Percentiles rank a stretch among this genome's conserved stretches.
These are phyloP conservation scores for Aspergillus quadrilineatus DNA, from an alignment of 2,329 filamentous ascomycete species.

Conservation along the genomic window DNA sequence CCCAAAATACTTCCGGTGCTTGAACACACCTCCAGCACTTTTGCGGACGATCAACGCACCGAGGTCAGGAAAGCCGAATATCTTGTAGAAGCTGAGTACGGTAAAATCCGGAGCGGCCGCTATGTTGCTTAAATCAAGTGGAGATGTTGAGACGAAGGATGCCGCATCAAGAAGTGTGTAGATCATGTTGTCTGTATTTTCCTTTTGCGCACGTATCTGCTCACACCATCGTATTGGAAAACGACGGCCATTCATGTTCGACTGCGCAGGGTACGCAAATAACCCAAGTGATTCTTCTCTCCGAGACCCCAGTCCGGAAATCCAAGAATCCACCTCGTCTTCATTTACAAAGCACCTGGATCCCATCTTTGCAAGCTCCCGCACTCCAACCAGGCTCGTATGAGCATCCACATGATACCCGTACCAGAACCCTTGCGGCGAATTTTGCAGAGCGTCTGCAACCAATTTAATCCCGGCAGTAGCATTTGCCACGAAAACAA, in stretches of 20 bases:
- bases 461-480: conserved; percentile 89
- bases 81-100: conserved; percentile 88
- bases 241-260: conserved; percentile 83
- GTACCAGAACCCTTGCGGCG: conserved; percentile 70
- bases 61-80: conserved; percentile 94
- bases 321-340: conserved; percentile 64
- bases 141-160: conserved; percentile 73
- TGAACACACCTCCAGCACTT: conserved; percentile 62
- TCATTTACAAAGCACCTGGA: conserved; percentile 64
- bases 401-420: conserved; percentile 81
- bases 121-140: conserved; percentile 66
- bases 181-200: conserved; percentile 41
- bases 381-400: conserved; percentile 79
- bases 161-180: conserved; percentile 81
- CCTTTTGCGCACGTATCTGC: conserved; percentile 42
- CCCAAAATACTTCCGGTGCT: conserved; percentile 77
- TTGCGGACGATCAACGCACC: conserved; percentile 82
- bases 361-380: conserved; percentile 67
- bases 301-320: conserved; percentile 41
- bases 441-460: conserved; percentile 70
- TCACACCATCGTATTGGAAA: conserved; percentile 69
- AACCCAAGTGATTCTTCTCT: conserved; percentile 37
- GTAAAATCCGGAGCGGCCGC: conserved; percentile 74
- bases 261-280: conserved; percentile 87
- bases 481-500: conserved; percentile 89